Base-by-base conservation (phyloP, 176 grass and related monocot genomes). In the Rhipidocladum racemiflorum region DNA sequence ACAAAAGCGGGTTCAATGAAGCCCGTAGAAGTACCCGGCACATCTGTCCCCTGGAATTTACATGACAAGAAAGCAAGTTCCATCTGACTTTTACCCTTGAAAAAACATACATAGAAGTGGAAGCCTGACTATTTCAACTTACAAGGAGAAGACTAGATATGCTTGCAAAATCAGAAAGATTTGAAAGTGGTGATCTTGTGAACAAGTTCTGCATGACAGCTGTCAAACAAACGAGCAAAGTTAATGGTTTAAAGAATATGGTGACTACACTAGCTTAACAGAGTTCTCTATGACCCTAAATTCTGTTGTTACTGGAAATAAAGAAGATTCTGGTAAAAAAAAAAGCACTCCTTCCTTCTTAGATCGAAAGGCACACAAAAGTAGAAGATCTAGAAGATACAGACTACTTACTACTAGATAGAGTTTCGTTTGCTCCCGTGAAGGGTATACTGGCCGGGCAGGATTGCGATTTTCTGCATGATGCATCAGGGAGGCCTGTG, bases 331-430 rank as follows among this genome's bases (percentile, higher is more conserved):
- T 7, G 2, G 13, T 49, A 82, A 4, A 61, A 81, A 4, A 61
- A 81, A 61, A 50, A 7, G 24, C 20, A 61, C 28, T 20, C 21
- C 15, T 50, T 14, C 55, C 36, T 68, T 87, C 13, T 40, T 39
- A 7, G 36, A 7, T 2, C 30, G 30, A 32, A 32, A 34, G 32
- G 32, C 32, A 3, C 2, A 34, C 32, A 34, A 34, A 34, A 34
- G 30, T 32, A 46, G 50, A 59, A 82, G 30, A 65, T 35, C 4
- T 28, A 88, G 9, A 72, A 66, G 29, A 27, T 49, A 45, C 23
- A 61, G 72, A 44, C n/a, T 71, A 85, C 91, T 78, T 93, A 93
- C 91, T 83, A 20, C 66, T 79, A 39, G 88, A 83, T 74, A 93
- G 68, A 78, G 81, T 87, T 77, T 72, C 28, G 44, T 87, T 93